Conservation (phyloP, 495 filamentous ascomycete species). For the Sphaerosporella brunnea region DNA sequence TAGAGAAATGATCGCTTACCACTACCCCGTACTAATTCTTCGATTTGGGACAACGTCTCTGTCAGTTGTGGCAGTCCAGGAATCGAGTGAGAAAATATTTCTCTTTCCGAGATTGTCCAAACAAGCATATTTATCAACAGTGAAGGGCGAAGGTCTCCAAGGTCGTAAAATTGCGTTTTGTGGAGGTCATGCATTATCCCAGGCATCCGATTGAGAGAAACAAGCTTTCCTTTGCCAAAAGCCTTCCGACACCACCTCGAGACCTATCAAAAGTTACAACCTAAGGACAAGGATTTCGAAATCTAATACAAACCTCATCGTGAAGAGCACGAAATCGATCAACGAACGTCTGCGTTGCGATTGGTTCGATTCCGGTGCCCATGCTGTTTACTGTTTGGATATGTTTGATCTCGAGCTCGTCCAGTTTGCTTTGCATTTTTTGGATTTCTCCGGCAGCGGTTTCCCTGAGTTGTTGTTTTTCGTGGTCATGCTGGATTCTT, state of each 20-base stretch:
- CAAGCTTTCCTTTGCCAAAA: background rate
- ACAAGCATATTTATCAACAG: background rate
- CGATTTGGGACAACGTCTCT: too few species aligned
- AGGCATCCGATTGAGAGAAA: background rate
- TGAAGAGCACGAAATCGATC: background rate
- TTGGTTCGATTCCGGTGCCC: background rate
- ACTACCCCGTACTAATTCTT: too few species aligned
- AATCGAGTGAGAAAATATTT: background rate
- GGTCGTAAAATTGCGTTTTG: background rate
- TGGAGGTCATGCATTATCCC: background rate
- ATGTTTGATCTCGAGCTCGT: background rate
- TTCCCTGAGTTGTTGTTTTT: too few species aligned
- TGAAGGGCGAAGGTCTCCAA: background rate
- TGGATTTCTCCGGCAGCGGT: too few species aligned
- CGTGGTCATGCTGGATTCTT: too few species aligned
- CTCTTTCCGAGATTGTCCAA: background rate
- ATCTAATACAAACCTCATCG: background rate
- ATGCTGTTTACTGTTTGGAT: background rate
- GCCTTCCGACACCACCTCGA: background rate
- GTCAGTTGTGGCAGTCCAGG: too few species aligned
- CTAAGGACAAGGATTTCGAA: background rate
- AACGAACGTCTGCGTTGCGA: background rate
- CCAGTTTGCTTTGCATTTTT: too few species aligned
- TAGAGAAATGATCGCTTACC: too few species aligned
- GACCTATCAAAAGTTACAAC: background rate